Percentiles rank a stretch among this genome's conserved stretches.
These are phyloP conservation scores for Bisporella sp. DNA, from an alignment of 2,329 filamentous ascomycete genomes.

Conservation along the genomic window DNA sequence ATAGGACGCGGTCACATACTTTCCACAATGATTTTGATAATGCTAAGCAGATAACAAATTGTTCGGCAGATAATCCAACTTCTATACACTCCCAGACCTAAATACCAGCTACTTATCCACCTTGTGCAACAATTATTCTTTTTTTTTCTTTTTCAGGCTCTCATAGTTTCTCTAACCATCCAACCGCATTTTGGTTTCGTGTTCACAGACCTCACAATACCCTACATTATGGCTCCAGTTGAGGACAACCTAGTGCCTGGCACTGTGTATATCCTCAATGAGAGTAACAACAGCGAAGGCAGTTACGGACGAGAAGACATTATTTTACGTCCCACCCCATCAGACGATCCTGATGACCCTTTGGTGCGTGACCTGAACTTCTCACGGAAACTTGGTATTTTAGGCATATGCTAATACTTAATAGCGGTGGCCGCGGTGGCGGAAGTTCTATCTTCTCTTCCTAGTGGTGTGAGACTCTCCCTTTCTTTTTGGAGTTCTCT, in stretches of 20 bases:
- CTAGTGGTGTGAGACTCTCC: not conserved
- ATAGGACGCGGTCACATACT: no score
- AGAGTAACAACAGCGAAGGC: not conserved
- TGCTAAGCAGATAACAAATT: no score
- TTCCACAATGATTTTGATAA: no score
- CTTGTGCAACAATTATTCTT: not conserved
- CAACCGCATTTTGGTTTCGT: not conserved
- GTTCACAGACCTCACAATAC: not conserved
- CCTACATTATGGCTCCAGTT: not conserved
- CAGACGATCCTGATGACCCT: conserved; percentile 1
- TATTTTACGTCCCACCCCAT: conserved; percentile 1
- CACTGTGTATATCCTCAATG: not conserved
- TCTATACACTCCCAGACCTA: not conserved
- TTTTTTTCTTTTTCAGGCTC: not conserved
- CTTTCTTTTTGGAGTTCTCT: not conserved
- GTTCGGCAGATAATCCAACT: no score
- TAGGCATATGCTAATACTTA: not conserved
- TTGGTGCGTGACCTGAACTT: not conserved
- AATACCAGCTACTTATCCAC: not conserved
- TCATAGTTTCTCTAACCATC: not conserved
- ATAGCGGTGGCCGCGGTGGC: not conserved
- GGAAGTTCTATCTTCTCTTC: not conserved
- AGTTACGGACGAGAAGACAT: not conserved
- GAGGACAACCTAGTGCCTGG: not conserved
- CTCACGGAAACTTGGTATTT: not conserved